Percentiles rank a stretch among this genome's conserved stretches.
Evolutionary conservation across 257 asterid species (phyloP).

Genomic region (Henckelia pumila): DNA sequence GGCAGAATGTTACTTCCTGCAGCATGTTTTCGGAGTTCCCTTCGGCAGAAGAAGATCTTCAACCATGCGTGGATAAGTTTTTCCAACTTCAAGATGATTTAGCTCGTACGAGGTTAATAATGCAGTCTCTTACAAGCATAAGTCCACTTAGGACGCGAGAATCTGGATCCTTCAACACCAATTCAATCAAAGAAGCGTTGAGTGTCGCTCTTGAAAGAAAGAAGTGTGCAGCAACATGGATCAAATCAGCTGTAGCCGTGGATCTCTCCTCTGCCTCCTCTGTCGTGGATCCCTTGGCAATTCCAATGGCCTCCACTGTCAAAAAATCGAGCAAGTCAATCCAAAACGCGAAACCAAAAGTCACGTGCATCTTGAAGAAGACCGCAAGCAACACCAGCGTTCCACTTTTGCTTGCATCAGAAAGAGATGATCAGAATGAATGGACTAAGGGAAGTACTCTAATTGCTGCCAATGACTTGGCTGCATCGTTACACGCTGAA

Average conservation of each 20-base stretch:
- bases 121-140: slow-evolving; percentile 48
- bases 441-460: slow-evolving; percentile 44
- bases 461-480: slow-evolving; percentile 36
- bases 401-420: slow-evolving; percentile 30
- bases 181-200: slow-evolving; percentile 43
- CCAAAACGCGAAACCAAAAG: slow-evolving; percentile 32
- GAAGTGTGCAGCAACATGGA: slow-evolving; percentile 56
- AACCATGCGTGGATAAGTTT: slow-evolving; percentile 47
- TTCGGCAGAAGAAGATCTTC: slow-evolving; percentile 45
- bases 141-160: slow-evolving; percentile 44
- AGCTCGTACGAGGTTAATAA: slow-evolving; percentile 43
- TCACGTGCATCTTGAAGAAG: slow-evolving; percentile 24
- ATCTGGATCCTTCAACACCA: slow-evolving; percentile 29
- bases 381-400: slow-evolving; percentile 25
- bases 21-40: slow-evolving; percentile 62
- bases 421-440: slow-evolving; percentile 33
- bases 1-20: slow-evolving; percentile 15
- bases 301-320: slow-evolving; percentile 14
- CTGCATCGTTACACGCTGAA: slow-evolving; percentile 43
- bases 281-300: slow-evolving; percentile 19
- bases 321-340: slow-evolving; percentile 26
- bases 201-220: slow-evolving; percentile 46
- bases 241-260: slow-evolving; percentile 58
- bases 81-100: slow-evolving; percentile 52
- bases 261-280: slow-evolving; percentile 51